phyloP scores from a whole-genome alignment of 2,329 filamentous ascomycete species.

The Alternaria incomplexa region DNA sequence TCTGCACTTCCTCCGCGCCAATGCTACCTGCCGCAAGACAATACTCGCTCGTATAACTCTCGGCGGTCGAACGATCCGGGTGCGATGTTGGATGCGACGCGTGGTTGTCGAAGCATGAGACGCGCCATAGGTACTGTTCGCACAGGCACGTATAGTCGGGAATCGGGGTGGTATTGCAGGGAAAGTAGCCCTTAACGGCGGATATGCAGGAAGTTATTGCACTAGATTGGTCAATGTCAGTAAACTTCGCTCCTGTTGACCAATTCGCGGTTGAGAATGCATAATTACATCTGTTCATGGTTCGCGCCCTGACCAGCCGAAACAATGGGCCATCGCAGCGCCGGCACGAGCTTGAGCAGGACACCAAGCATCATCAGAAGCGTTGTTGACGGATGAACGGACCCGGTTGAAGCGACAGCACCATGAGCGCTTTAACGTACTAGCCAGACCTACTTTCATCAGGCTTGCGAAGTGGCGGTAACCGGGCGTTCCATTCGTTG shows the following conservation, averaged over 20 bases:
- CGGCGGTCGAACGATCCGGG: not conserved
- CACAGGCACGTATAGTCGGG: constrained; percentile 14
- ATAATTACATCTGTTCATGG: constrained; percentile 6
- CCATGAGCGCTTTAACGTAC: not conserved
- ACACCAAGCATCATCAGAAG: constrained; percentile 6
- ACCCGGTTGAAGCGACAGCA: not conserved
- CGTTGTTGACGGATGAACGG: not conserved
- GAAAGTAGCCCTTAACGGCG: constrained; percentile 10
- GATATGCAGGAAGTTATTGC: constrained; percentile 9
- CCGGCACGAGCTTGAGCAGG: constrained; percentile 3
- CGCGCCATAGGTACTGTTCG: constrained; percentile 20
- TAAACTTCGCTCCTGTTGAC: not conserved
- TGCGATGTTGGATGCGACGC: constrained; percentile 4
- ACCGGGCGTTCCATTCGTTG: not conserved
- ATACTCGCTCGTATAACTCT: not conserved
- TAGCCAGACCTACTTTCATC: not conserved
- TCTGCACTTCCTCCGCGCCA: not conserved
- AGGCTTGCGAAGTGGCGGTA: not conserved
- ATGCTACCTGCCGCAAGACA: constrained; percentile 17
- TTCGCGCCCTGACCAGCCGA: not conserved
- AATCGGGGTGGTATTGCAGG: not conserved
- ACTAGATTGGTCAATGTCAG: constrained; percentile 1
- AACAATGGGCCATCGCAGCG: constrained; percentile 4
- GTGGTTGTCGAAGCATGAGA: constrained; percentile 18
- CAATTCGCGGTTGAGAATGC: not conserved